Percentiles rank a stretch among this genome's conserved stretches.
These are phyloP conservation scores for Macrolepiota albuminosa DNA, from an alignment of 768 basidiomycete species.

Conservation along the genomic window DNA sequence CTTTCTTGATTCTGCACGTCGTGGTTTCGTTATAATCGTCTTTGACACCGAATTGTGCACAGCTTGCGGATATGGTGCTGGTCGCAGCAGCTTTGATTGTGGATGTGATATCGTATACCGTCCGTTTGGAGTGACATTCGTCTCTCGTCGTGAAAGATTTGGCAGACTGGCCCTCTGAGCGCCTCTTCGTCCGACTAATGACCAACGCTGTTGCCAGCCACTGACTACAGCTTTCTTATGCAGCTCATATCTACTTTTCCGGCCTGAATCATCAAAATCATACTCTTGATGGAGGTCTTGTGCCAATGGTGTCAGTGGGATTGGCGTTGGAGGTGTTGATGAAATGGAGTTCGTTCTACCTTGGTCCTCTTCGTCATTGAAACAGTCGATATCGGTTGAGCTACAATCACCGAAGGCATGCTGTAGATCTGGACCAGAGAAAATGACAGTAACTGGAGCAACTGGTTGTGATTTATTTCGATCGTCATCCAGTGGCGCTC, in stretches of 20 bases:
- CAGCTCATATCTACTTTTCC: slow-evolving; percentile 20
- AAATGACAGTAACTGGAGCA: neutral
- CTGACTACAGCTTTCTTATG: slow-evolving; percentile 39
- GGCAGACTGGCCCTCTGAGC: slow-evolving; percentile 14
- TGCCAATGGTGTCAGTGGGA: slow-evolving; percentile 31
- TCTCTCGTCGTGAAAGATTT: slow-evolving; percentile 35
- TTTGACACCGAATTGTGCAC: slow-evolving; percentile 12
- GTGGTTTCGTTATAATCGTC: slow-evolving; percentile 7
- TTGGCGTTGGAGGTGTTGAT: slow-evolving; percentile 27
- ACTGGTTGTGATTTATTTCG: neutral
- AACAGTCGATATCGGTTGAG: slow-evolving; percentile 41
- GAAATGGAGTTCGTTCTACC: slow-evolving; percentile 16
- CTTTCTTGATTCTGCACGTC: slow-evolving; percentile 17
- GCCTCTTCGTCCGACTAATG: slow-evolving; percentile 36
- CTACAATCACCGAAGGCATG: slow-evolving; percentile 38
- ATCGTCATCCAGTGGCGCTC: neutral
- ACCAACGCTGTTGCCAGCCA: slow-evolving; percentile 55
- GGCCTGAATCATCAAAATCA: slow-evolving; percentile 21
- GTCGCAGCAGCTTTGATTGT: slow-evolving; percentile 12
- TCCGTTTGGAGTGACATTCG: slow-evolving; percentile 41
- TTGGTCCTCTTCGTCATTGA: slow-evolving; percentile 24
- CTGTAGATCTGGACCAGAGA: slow-evolving; percentile 40
- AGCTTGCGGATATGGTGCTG: slow-evolving; percentile 13
- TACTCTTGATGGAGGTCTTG: slow-evolving; percentile 21
- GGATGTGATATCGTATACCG: slow-evolving; percentile 23